Evolutionary conservation across 192 early-diverging fungal genomes (phyloP).

Genomic region (Chytriomyces sp.): DNA sequence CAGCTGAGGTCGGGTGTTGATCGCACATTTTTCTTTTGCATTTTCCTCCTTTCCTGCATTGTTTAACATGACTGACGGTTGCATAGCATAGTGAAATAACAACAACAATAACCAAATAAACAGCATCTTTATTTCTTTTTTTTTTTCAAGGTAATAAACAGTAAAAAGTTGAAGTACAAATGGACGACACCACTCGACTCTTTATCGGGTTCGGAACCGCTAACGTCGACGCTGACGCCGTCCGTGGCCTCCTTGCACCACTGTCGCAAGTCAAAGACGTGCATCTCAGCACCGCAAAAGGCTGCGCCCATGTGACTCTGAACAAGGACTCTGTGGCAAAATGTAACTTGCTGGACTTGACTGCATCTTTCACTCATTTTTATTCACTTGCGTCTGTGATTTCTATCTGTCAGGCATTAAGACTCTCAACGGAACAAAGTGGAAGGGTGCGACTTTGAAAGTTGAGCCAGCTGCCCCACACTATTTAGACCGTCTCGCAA

Average conservation of each 20-base stretch:
- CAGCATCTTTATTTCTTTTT: not conserved
- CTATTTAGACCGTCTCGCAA: slow-evolving; percentile 14
- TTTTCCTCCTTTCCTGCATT: too few relatives aligned
- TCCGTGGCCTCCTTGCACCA: not conserved
- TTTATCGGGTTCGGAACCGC: not conserved
- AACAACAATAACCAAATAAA: too few relatives aligned
- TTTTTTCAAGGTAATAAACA: not conserved
- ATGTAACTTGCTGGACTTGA: not conserved
- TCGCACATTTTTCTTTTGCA: too few relatives aligned
- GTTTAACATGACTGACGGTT: too few relatives aligned
- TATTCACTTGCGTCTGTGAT: not conserved
- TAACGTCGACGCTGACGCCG: not conserved
- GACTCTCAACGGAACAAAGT: slow-evolving; percentile 9
- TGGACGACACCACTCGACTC: not conserved
- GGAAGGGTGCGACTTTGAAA: slow-evolving; percentile 5
- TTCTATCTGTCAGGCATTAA: not conserved
- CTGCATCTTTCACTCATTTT: not conserved
- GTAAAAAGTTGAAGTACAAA: not conserved
- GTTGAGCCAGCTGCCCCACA: slow-evolving; percentile 20
- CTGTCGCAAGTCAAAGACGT: not conserved
- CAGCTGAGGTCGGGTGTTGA: too few relatives aligned
- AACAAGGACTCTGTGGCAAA: not conserved
- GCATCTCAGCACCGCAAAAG: not conserved
- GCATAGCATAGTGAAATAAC: too few relatives aligned
- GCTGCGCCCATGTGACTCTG: not conserved